Evolutionary conservation across 768 basidiomycete species (phyloP).

Genomic region (Boletus rex-veris): DNA sequence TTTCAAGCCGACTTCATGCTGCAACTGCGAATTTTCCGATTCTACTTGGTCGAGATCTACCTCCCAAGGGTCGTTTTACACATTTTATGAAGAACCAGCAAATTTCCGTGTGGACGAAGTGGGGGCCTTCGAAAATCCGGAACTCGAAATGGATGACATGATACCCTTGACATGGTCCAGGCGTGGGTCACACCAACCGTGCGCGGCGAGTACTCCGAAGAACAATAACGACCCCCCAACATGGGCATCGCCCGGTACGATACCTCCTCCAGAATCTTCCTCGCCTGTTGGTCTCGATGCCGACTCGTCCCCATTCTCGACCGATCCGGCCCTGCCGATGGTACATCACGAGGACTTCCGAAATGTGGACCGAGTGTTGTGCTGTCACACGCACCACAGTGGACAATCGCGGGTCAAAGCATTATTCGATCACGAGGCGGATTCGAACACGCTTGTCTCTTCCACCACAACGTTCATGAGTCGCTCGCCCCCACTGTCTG

Average conservation of each 20-base stretch:
- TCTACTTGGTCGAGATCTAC: constrained; percentile 5
- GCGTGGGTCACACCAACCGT: not conserved
- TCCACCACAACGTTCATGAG: not conserved
- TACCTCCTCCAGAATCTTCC: constrained; percentile 22
- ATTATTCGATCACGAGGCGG: not conserved
- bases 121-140: not conserved
- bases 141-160: not conserved
- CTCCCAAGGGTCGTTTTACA: not conserved
- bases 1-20: not conserved
- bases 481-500: not conserved
- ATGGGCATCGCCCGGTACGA: constrained; percentile 4
- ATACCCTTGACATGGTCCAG: not conserved
- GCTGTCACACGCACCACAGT: not conserved
- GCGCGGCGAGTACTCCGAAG: constrained; percentile 4
- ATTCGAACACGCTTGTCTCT: not conserved
- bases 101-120: not conserved
- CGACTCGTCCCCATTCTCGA: not conserved
- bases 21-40: constrained; percentile 1
- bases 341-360: not conserved
- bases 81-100: not conserved
- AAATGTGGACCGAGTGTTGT: not conserved
- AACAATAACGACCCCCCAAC: not conserved
- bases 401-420: constrained; percentile 1
- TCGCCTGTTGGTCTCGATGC: constrained; percentile 9
- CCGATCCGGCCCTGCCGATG: not conserved